These are phyloP conservation scores for Claviceps spartinae DNA, from an alignment of 2,329 filamentous ascomycete species.

Conservation along the genomic window DNA sequence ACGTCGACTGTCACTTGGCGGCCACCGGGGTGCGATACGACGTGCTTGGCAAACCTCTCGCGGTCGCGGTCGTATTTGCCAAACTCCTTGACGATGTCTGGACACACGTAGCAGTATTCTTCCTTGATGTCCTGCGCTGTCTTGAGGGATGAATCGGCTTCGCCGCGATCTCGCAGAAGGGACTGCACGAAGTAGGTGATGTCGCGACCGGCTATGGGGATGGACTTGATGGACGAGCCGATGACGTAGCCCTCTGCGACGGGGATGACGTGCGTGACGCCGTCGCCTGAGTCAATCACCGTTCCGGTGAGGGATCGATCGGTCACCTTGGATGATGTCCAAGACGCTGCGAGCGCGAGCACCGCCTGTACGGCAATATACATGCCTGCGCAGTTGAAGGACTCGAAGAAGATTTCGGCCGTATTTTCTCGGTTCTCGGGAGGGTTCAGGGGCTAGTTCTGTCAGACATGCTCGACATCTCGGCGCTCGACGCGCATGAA, in stretches of 20 bases:
- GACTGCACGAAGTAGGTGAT: constrained; percentile 99
- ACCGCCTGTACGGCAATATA: constrained; percentile 99
- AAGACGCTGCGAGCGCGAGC: constrained; percentile 87
- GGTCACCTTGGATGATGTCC: constrained; percentile 96
- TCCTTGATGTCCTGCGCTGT: constrained; percentile 98
- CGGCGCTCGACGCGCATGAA: too few relatives aligned
- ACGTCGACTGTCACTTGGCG: constrained; percentile 78
- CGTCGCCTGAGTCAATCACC: constrained; percentile 96
- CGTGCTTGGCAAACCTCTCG: constrained; percentile 80
- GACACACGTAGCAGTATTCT: constrained; percentile 95
- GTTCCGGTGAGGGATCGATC: constrained; percentile 93
- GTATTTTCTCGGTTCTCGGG: constrained; percentile 98
- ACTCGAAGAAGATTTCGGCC: constrained; percentile 99
- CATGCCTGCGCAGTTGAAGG: constrained; percentile 96
- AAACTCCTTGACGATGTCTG: constrained; percentile 98
- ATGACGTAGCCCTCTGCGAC: constrained; percentile 98
- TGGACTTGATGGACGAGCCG: constrained; percentile 96
- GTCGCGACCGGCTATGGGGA: constrained; percentile 93
- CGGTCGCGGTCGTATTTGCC: constrained; percentile 86
- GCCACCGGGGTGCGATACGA: constrained; percentile 74
- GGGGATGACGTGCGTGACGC: constrained; percentile 97
- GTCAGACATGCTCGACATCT: not conserved
- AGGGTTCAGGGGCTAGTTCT: constrained; percentile 72
- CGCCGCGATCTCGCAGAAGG: constrained; percentile 84
- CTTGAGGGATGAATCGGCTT: constrained; percentile 92